Base-by-base conservation (phyloP, 768 basidiomycete species). In the Pholiota conissans region DNA sequence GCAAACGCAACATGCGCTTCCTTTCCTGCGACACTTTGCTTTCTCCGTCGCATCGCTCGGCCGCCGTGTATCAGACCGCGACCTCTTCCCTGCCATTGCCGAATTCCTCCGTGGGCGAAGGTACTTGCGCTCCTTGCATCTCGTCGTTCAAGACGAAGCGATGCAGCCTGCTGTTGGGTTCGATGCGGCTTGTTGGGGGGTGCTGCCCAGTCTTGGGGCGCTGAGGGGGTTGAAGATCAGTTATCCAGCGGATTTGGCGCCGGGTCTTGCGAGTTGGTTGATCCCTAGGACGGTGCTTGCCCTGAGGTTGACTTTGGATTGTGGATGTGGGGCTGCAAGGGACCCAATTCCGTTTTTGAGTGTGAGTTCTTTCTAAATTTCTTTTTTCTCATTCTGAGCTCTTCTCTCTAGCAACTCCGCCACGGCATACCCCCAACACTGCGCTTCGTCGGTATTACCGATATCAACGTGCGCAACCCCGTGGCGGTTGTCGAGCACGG, bases 101-200 rank as follows among this genome's bases (percentile, higher is more conserved):
- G 86, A 84, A 28, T 89, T 90, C 66, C 71, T 91, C 30, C 79
- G 85, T 13, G 83, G 80, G 7, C 75, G 86, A 42, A 69, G 69
- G 20, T 70, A 80, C 37, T 70, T 91, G 37, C 73, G 73, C n/a
- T 80, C 80, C 0, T 76, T 89, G 24, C 73, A 78, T 42, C 74
- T 90, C 0, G 74, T 79, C 10, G 78, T 77, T 3, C 71, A 73
- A 20, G 79, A 82, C 49, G 78, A 77, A 50, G 60, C 59, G 4
- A 70, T 76, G 20, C 80, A 82, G 61, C 74, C 74, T 59, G 74
- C 78, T 6, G 76, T 85, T 9, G 89, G 89, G 26, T 89, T 86
- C 61, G 84, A 89, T 60, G 85, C 88, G 0, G 80, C 84, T 0
- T 76, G 84, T 6, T 90, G 87, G 88, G 87, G 88, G 9, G 83